phyloP scores from a whole-genome alignment of 495 filamentous ascomycete genomes.

The Penicillium ochrochloron region DNA sequence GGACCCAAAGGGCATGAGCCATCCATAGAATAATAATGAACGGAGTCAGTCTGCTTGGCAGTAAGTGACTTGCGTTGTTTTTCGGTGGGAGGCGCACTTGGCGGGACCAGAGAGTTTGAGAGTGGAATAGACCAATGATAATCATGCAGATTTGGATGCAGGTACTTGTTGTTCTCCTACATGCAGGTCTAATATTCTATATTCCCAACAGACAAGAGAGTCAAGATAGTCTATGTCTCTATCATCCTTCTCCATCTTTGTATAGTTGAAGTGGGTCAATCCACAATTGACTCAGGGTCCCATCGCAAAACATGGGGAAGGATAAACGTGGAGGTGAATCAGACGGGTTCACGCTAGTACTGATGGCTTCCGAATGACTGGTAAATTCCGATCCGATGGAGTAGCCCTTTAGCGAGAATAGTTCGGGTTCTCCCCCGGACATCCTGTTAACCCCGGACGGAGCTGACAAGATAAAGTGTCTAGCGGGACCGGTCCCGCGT shows the following conservation, averaged over 20 bases:
- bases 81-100: slow-evolving; percentile 3
- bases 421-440: slow-evolving; percentile 7
- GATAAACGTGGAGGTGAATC: not conserved
- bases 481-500: slow-evolving; percentile 2
- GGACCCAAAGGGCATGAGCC: not conserved
- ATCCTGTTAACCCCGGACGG: not conserved
- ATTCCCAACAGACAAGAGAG: not conserved
- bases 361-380: not conserved
- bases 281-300: not conserved
- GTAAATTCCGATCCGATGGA: slow-evolving; percentile 5
- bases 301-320: not conserved
- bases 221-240: not conserved
- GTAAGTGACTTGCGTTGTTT: not conserved
- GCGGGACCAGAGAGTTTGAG: slow-evolving; percentile 1
- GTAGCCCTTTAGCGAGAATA: not conserved
- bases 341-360: not conserved
- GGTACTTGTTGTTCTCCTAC: too few relatives aligned
- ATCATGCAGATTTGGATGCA: not conserved
- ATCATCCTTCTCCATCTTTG: not conserved
- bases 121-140: not conserved
- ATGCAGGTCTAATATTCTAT: not conserved
- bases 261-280: not conserved
- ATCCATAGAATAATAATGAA: not conserved
- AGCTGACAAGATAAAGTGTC: not conserved
- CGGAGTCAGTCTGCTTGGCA: slow-evolving; percentile 1